Evolutionary conservation across 2,329 filamentous ascomycete species (phyloP), one percentile per base, ranked within the genome.

Genomic region (Aspergillus sp.): DNA sequence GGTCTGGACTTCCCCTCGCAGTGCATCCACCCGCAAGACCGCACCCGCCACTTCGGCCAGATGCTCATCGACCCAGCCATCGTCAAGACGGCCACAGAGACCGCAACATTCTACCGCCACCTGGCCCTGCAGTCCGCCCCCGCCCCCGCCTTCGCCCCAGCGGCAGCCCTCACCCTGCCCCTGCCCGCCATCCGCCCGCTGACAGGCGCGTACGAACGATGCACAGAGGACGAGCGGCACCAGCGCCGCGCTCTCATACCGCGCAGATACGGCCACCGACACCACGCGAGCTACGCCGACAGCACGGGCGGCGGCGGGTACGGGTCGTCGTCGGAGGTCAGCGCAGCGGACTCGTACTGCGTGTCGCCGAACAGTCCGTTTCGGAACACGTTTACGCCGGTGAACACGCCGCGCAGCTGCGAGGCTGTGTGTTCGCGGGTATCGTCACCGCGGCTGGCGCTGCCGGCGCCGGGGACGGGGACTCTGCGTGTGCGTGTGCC

Each of bases 1-100:
- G 94, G 94, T 0, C 82, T 85, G 11, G 81, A 85, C 38, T 99
- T 99, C 68, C 86, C 90, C 2, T 77, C 79, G 3, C 74, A 84
- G 43, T 99, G 94, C 69, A 75, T 87, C 13, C 79, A 74, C 1
- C 84, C 85, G 1, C 77, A 81, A n/a, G 78, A 86, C 32, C 64
- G 57, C 2, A 42, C 16, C 19, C 74, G 81, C n/a, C 79, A 80
- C 13, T 90, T 85, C 67, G 82, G 79, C 10, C 79, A 80, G 44
- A 89, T 90, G 86, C 72, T 81, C 19, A 90, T 92, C 61, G 78
- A 82, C 50, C 75, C 75, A 2, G 66, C 71, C 0, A 79, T 87
- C 41, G 78, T 89, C 16, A 63, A 68, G 19, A 70, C 76, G 13
- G 82, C 85, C 3, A 79, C 79, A 0, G 52, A 66, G 14, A 61